Percentiles rank a stretch among this genome's conserved stretches.
Evolutionary conservation across 2,329 filamentous ascomycete genomes (phyloP).

Genomic region (Microthyrium microscopicum): DNA sequence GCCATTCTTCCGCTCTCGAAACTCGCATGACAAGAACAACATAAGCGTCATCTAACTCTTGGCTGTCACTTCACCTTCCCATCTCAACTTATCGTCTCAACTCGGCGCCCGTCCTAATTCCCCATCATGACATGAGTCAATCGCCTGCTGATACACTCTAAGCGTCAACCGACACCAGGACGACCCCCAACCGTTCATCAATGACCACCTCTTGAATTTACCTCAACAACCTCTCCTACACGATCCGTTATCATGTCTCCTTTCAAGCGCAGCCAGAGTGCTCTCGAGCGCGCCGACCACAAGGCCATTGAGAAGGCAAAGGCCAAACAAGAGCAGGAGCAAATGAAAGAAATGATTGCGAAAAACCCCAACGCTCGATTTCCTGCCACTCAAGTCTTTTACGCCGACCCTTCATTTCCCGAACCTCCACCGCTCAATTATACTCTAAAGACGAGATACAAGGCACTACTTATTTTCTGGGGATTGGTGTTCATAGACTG

Average conservation of each 20-base stretch:
- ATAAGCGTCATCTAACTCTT: no score
- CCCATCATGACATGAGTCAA: no score
- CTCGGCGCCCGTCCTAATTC: no score
- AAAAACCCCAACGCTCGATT: slow-evolving; percentile 16
- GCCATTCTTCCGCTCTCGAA: no score
- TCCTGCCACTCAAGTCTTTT: slow-evolving; percentile 24
- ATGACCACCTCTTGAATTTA: background rate
- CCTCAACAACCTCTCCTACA: background rate
- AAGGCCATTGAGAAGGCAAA: background rate
- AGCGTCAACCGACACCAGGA: no score
- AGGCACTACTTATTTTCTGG: slow-evolving; percentile 43
- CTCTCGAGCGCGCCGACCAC: background rate
- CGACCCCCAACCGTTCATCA: background rate
- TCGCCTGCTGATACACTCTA: no score
- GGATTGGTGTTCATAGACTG: slow-evolving; percentile 41
- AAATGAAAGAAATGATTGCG: slow-evolving; percentile 3
- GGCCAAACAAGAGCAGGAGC: slow-evolving; percentile 7
- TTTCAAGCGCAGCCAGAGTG: slow-evolving; percentile 2
- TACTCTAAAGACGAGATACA: slow-evolving; percentile 35
- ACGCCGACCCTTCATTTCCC: slow-evolving; percentile 23
- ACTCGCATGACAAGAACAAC: no score
- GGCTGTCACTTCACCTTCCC: no score
- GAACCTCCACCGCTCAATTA: slow-evolving; percentile 37
- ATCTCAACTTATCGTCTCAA: no score
- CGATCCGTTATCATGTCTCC: background rate